These are phyloP conservation scores for Nematodospora valgi DNA, from an alignment of 805 yeast genomes.

Conservation along the genomic window DNA sequence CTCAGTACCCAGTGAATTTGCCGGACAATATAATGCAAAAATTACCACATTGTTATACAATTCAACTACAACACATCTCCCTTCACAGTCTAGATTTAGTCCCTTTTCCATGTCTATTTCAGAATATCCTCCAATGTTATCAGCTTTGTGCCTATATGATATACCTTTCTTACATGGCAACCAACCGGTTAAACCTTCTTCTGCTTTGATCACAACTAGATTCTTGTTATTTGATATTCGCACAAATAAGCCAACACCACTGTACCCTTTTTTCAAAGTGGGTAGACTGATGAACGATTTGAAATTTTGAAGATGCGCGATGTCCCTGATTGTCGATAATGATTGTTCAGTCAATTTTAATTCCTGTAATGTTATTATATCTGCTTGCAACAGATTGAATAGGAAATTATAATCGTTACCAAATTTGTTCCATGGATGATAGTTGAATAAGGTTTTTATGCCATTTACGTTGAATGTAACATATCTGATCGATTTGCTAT, in stretches of 20 bases:
- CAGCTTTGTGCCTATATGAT: slow-evolving; percentile 19
- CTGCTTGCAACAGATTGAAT: slow-evolving; percentile 59
- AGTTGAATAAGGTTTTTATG: slow-evolving; percentile 70
- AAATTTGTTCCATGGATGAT: slow-evolving; percentile 74
- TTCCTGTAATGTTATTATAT: slow-evolving; percentile 84
- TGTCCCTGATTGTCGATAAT: slow-evolving; percentile 30
- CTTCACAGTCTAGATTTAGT: slow-evolving; percentile 69
- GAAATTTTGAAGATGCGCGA: slow-evolving; percentile 55
- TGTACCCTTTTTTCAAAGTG: slow-evolving; percentile 68
- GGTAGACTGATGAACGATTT: slow-evolving; percentile 71
- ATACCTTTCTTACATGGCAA: slow-evolving; percentile 20
- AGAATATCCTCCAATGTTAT: slow-evolving; percentile 73
- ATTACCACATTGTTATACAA: slow-evolving; percentile 59
- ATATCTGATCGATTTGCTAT: slow-evolving; percentile 32
- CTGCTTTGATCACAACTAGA: slow-evolving; percentile 66
- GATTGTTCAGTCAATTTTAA: slow-evolving; percentile 50
- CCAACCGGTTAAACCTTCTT: slow-evolving; percentile 87
- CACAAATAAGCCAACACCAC: slow-evolving; percentile 87
- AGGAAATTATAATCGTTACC: slow-evolving; percentile 37
- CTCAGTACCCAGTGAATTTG: slow-evolving; percentile 71
- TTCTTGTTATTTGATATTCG: slow-evolving; percentile 44
- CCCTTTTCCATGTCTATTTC: slow-evolving; percentile 34
- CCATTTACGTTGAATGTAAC: slow-evolving; percentile 86
- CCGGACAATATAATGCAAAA: slow-evolving; percentile 82
- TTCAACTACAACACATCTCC: slow-evolving; percentile 77